These are phyloP conservation scores for Ustilago hordei DNA, from an alignment of 1,284 basidiomycete species.

Conservation along the genomic window DNA sequence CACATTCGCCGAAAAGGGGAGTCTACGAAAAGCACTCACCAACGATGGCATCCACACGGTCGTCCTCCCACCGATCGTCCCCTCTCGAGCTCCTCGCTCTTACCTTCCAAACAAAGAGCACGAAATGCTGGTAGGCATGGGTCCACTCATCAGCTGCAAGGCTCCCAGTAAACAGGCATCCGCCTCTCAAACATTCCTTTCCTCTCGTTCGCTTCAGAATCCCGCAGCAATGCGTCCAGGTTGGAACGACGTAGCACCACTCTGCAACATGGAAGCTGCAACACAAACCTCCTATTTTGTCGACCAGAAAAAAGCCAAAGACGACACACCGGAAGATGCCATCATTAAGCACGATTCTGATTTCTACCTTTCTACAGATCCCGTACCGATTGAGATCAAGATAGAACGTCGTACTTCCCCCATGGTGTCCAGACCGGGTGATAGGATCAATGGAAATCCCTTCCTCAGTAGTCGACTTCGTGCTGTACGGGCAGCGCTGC, in stretches of 20 bases:
- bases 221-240: slow-evolving; percentile 40
- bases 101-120: slow-evolving; percentile 42
- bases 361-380: slow-evolving; percentile 36
- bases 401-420: slow-evolving; percentile 29
- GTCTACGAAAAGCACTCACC: slow-evolving; percentile 37
- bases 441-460: background rate
- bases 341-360: slow-evolving; percentile 24
- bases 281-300: slow-evolving; percentile 26
- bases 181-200: slow-evolving; percentile 23
- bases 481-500: slow-evolving; percentile 23
- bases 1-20: slow-evolving; percentile 36
- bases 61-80: slow-evolving; percentile 33
- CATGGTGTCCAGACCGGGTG: slow-evolving; percentile 12
- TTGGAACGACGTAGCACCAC: slow-evolving; percentile 45
- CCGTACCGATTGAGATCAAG: slow-evolving; percentile 34
- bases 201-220: slow-evolving; percentile 36
- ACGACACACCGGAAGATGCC: slow-evolving; percentile 34
- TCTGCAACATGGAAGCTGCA: slow-evolving; percentile 29
- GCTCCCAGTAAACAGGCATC: slow-evolving; percentile 11
- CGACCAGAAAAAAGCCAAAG: slow-evolving; percentile 28
- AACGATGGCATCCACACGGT: slow-evolving; percentile 35
- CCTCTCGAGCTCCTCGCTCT: slow-evolving; percentile 39
- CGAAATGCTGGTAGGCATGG: slow-evolving; percentile 27
- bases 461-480: background rate
- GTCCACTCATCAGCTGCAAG: slow-evolving; percentile 26